A percentile compares a stretch with the other conserved stretches of the same genome.
phyloP scores from a whole-genome alignment of 2,329 filamentous ascomycete genomes.

The Alternaria consortialis region DNA sequence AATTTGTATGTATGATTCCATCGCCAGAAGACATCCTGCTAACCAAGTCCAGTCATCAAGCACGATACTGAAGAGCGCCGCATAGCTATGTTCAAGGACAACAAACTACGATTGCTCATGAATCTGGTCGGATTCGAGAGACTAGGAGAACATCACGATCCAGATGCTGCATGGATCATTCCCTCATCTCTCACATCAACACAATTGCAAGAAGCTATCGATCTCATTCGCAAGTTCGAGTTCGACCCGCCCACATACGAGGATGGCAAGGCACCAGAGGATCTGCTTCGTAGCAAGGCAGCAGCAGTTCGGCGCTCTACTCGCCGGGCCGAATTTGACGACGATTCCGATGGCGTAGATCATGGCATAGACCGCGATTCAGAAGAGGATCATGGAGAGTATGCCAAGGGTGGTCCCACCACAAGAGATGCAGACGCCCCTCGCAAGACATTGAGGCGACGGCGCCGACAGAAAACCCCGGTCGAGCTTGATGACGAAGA shows the following conservation, averaged over 20 bases:
- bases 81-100: conserved; percentile 86
- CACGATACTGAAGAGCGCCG: conserved; percentile 73
- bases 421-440: conserved; percentile 62
- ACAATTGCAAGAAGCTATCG: conserved; percentile 72
- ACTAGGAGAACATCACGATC: conserved; percentile 72
- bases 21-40: conserved; percentile 33
- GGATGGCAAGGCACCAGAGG: conserved; percentile 75
- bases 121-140: conserved; percentile 75
- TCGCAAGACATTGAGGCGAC: conserved; percentile 65
- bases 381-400: conserved; percentile 65
- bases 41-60: conserved; percentile 46
- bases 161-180: conserved; percentile 80
- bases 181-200: conserved; percentile 71
- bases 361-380: conserved; percentile 66
- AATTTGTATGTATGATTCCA: conserved; percentile 48
- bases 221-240: conserved; percentile 78
- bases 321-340: conserved; percentile 70
- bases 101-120: conserved; percentile 85
- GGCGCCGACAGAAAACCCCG: conserved; percentile 63
- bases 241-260: conserved; percentile 81
- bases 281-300: conserved; percentile 79
- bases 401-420: conserved; percentile 74
- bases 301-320: conserved; percentile 53
- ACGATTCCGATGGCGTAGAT: conserved; percentile 70
- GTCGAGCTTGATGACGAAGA: conserved; percentile 71